phyloP scores from a whole-genome alignment of 192 early-diverging fungal species.

The Coemansia sp. region DNA sequence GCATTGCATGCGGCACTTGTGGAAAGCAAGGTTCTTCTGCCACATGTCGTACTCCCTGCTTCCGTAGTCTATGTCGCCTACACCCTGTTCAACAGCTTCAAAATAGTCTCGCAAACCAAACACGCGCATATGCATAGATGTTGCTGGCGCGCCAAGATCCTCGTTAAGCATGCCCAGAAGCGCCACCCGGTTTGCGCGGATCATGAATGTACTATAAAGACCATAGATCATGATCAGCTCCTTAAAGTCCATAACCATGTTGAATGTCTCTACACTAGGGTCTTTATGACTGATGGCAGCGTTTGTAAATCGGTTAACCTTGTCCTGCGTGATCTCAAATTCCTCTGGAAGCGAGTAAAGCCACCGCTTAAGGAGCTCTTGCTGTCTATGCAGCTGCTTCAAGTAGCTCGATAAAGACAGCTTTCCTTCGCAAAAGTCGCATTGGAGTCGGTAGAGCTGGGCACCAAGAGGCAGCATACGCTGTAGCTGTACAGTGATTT shows the following conservation, averaged over 20 bases:
- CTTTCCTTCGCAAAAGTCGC: constrained; percentile 23
- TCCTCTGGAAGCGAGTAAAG: constrained; percentile 48
- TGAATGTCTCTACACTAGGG: constrained; percentile 19
- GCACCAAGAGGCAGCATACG: constrained; percentile 51
- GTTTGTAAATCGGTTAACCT: constrained; percentile 22
- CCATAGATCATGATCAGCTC: constrained; percentile 52
- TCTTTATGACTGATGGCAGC: constrained; percentile 1
- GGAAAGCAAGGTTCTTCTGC: constrained; percentile 45
- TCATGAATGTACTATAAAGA: constrained; percentile 44
- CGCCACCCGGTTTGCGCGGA: constrained; percentile 50
- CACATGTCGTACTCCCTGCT: constrained; percentile 22
- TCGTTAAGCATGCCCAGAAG: constrained; percentile 42
- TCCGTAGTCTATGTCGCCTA: constrained; percentile 13
- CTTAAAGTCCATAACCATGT: constrained; percentile 49
- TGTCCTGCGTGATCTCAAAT: constrained; percentile 46
- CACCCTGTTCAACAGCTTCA: constrained; percentile 25
- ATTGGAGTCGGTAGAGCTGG: constrained; percentile 35
- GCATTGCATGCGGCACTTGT: constrained; percentile 44
- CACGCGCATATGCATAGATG: constrained; percentile 42
- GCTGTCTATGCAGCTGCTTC: constrained; percentile 32
- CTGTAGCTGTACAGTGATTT: constrained; percentile 41
- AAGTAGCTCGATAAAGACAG: constrained; percentile 28
- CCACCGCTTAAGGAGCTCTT: constrained; percentile 49
- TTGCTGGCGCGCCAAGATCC: constrained; percentile 28
- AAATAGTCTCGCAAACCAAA: constrained; percentile 51